Base-by-base conservation (phyloP, 192 early-diverging fungal genomes). In the Chytriomyces sp. region DNA sequence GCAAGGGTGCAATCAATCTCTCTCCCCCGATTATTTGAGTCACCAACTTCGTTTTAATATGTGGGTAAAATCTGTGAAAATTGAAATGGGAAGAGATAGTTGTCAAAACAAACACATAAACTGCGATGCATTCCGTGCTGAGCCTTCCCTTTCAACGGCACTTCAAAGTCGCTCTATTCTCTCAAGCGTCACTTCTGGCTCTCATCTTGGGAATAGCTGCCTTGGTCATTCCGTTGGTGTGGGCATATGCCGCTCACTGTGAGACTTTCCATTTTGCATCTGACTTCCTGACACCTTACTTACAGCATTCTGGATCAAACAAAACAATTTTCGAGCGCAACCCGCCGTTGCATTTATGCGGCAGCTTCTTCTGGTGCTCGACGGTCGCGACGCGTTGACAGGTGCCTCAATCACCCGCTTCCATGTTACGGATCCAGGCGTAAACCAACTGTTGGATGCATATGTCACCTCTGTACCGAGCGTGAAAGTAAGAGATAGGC, bases 241-340 rank as follows among this genome's bases (percentile, higher is more conserved):
- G 74, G 57, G 79, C 79, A 17, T 73, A 64, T 38, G 49, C 71
- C 6, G 52, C 71, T 8, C 73, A 77, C 55, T 78, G 80, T 80
- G 39, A 25, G 19, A 14, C 7, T 31, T 8, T 38, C 0, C 71
- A 31, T 38, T 19, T 36, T 44, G 8, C 19, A 59, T 5, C 28
- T 28, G 44, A 37, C 52, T 39, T 65, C 62, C 37, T 39, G 19
- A 3, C 54, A 12, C 31, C 41, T 33, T 32, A 26, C 31, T 32
- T 32, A 52, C 28, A 82, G 81, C 77, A 39, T 79, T 82, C 72
- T 79, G 77, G 77, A 38, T 77, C 14, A 79, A 79, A 59, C 39
- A 40, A 39, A 65, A 65, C 36, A 62, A 75, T 28, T 79, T 79
- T 57, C 12, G 33, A n/a, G 67, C 73, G 34, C 81, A 79, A 64